Evolutionary conservation across 108 stramenopile species (phyloP), one percentile per base, ranked within the genome.

Genomic region (Cylindrotheca fusiformis): DNA sequence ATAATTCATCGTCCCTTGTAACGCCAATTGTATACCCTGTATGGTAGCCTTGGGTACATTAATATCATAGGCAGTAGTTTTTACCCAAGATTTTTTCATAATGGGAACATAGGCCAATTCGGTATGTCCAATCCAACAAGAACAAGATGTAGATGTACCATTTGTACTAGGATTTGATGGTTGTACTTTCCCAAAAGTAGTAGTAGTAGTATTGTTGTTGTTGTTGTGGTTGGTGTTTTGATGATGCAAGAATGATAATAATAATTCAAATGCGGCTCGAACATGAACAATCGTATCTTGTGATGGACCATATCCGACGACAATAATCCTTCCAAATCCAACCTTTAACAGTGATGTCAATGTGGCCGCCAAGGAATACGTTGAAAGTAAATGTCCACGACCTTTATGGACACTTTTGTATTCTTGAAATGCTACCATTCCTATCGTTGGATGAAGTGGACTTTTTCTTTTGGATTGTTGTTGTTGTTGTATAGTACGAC

Each of bases 301-400:
- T n/a, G n/a, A n/a, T 3, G 64, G 68, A 22, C 48, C 44, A 25
- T 50, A 29, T 41, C 74, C 74, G 10, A 69, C 69, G 5, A 78
- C 65, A 6, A 82, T 27, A 28, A 78, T 59, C 12, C 80, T 52
- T 14, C 76, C 76, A 18, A 82, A 48, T 10, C 77, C 77, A 1
- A 58, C 29, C 29, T 45, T 52, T n/a, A 69, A 10, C 21, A 78
- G 32, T 1, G 80, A 82, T 21, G 68, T 12, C 20, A 82, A 63
- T 1, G 77, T 78, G 24, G 77, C 74, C n/a, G 74, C 77, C 20
- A 81, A 21, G 12, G 66, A 53, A 41, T 41, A 14, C 6, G 36
- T 10, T 10, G 36, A 41, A 10, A 41, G 36, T 41, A 41, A 10
- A 14, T 6, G 36, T 10, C 36, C 36, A 10, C 36, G 36, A 10